These are phyloP conservation scores for Diaporthe vexans DNA, from an alignment of 2,329 filamentous ascomycete species.

Conservation along the genomic window DNA sequence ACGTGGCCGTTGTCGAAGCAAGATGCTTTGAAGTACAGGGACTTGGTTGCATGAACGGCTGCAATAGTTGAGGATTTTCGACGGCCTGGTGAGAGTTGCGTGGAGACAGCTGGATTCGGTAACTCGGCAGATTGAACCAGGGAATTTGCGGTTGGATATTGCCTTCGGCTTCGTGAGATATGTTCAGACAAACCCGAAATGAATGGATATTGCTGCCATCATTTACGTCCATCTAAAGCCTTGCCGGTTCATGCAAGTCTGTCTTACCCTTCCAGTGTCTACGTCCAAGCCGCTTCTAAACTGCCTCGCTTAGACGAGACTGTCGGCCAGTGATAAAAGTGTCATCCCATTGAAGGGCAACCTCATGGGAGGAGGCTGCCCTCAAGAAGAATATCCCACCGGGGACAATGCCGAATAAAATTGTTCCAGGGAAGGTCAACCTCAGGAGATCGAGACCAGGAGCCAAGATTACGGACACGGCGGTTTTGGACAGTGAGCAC, in stretches of 20 bases:
- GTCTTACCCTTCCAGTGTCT: background rate
- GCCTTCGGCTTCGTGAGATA: background rate
- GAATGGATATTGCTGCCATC: background rate
- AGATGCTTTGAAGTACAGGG: constrained; percentile 43
- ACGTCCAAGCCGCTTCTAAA: too few relatives aligned
- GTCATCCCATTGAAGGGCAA: too few relatives aligned
- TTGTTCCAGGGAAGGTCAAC: too few relatives aligned
- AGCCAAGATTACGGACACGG: too few relatives aligned
- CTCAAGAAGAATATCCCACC: too few relatives aligned
- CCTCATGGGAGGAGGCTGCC: too few relatives aligned
- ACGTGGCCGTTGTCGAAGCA: constrained; percentile 51
- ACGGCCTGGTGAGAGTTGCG: background rate
- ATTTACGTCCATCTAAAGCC: too few relatives aligned
- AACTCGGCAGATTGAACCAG: background rate
- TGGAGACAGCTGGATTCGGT: background rate
- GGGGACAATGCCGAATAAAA: too few relatives aligned
- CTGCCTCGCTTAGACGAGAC: too few relatives aligned
- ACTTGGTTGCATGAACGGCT: constrained; percentile 44
- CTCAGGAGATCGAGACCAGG: too few relatives aligned
- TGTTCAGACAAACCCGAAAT: background rate
- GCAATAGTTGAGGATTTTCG: background rate
- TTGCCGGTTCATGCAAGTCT: background rate
- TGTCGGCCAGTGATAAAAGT: too few relatives aligned
- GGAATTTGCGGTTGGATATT: background rate
- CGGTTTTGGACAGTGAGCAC: too few relatives aligned